phyloP scores from a whole-genome alignment of 345 rosid species.

The Eucalyptus erythrocorys region DNA sequence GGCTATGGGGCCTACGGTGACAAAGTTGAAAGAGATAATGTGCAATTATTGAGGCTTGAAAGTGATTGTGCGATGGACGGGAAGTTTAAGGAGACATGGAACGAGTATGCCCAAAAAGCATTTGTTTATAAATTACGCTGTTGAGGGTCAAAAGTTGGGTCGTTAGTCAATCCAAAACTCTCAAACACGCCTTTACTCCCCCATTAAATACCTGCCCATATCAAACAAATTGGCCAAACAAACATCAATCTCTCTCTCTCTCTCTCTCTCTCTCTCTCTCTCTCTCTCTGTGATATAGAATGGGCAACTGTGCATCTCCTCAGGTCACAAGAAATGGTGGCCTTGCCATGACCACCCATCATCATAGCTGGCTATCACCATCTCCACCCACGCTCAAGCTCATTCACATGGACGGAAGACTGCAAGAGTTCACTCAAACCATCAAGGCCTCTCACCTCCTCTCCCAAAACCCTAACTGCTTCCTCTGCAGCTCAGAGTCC shows the following conservation, averaged over 20 bases:
- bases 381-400: conserved; percentile 17
- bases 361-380: not conserved
- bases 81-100: not conserved
- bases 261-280: not conserved
- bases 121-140: not conserved
- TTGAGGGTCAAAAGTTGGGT: not conserved
- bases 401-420: conserved; percentile 18
- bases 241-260: not conserved
- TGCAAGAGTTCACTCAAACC: conserved; percentile 6
- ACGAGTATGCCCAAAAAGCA: too few relatives aligned
- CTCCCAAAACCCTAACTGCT: not conserved
- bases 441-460: not conserved
- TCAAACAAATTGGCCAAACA: not conserved
- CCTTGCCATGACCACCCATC: not conserved
- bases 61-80: not conserved
- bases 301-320: not conserved
- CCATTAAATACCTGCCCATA: not conserved
- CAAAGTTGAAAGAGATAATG: not conserved
- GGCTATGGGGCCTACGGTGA: not conserved
- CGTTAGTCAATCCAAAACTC: not conserved
- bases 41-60: not conserved
- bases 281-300: too few relatives aligned
- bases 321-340: not conserved
- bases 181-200: not conserved
- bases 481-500: not conserved